Evolutionary conservation across 179 eudicot genomes (phyloP).

Genomic region (Nepenthes alata): DNA sequence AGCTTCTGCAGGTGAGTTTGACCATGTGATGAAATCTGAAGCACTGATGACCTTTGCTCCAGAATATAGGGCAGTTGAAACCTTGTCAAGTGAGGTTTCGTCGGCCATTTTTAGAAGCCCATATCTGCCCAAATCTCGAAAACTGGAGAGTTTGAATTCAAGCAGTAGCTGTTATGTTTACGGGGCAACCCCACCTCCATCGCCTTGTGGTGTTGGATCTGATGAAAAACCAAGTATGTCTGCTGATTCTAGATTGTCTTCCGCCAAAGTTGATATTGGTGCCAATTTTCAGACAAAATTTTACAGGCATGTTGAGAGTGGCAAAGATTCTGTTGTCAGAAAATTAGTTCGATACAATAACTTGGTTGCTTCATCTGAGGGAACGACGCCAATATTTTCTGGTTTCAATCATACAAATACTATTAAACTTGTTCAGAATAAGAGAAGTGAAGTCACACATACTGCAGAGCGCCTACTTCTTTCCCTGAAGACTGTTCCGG

Average conservation of each 20-base stretch:
- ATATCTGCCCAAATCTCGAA: conserved; percentile 63
- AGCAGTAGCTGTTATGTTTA: conserved; percentile 62
- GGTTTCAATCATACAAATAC: conserved; percentile 33
- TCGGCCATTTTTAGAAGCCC: conserved; percentile 73
- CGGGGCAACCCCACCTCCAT: conserved; percentile 80
- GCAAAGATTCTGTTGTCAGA: conserved; percentile 28
- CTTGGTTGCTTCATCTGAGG: conserved; percentile 26
- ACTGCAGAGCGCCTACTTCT: conserved; percentile 35
- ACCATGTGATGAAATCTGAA: conserved; percentile 75
- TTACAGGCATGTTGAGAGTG: conserved; percentile 53
- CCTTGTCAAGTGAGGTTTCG: conserved; percentile 51
- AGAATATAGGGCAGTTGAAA: conserved; percentile 90
- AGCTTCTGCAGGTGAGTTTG: conserved; percentile 54
- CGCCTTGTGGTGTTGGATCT: conserved; percentile 48
- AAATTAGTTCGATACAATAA: conserved; percentile 23
- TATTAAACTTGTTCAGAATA: conserved; percentile 26
- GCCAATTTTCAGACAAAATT: conserved; percentile 30
- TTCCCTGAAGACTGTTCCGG: conserved; percentile 56
- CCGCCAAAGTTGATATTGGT: conserved; percentile 36
- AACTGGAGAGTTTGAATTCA: conserved; percentile 61
- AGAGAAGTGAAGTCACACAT: conserved; percentile 25
- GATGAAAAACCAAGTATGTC: conserved; percentile 38
- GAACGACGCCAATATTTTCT: conserved; percentile 27
- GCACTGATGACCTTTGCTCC: conserved; percentile 87
- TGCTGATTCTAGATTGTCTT: conserved; percentile 31